Conservation (phyloP, 345 rosid species). For the Citrus unshiu region DNA sequence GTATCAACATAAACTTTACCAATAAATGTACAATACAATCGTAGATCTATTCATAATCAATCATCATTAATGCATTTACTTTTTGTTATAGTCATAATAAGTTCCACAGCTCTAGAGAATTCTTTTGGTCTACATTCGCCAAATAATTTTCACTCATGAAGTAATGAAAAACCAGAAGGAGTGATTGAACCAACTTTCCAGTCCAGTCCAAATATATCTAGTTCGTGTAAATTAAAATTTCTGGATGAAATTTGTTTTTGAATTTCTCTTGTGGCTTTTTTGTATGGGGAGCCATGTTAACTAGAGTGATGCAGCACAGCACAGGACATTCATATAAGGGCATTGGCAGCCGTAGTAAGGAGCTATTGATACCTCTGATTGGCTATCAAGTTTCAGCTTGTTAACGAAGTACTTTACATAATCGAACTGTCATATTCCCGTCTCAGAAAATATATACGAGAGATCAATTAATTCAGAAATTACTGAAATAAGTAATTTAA, state of each 20-base stretch:
- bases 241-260: too few relatives aligned
- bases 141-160: slow-evolving; percentile 38
- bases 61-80: slow-evolving; percentile 16
- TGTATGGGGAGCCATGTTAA: not conserved
- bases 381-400: too few relatives aligned
- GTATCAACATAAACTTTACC: not conserved
- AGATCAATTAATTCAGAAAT: too few relatives aligned
- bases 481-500: too few relatives aligned
- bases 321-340: too few relatives aligned
- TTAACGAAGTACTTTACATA: too few relatives aligned
- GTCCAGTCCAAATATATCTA: slow-evolving; percentile 24
- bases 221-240: too few relatives aligned
- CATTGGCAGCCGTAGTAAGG: too few relatives aligned
- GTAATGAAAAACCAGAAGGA: slow-evolving; percentile 68
- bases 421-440: too few relatives aligned
- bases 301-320: too few relatives aligned
- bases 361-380: too few relatives aligned
- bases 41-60: not conserved
- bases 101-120: slow-evolving; percentile 41
- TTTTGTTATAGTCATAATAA: slow-evolving; percentile 44
- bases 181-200: slow-evolving; percentile 71
- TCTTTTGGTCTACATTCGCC: slow-evolving; percentile 30
- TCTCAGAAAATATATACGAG: too few relatives aligned
- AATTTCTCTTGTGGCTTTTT: not conserved
- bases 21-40: not conserved